Base-by-base conservation (phyloP, 2,329 filamentous ascomycete species). In the Ophiostoma sp. region DNA sequence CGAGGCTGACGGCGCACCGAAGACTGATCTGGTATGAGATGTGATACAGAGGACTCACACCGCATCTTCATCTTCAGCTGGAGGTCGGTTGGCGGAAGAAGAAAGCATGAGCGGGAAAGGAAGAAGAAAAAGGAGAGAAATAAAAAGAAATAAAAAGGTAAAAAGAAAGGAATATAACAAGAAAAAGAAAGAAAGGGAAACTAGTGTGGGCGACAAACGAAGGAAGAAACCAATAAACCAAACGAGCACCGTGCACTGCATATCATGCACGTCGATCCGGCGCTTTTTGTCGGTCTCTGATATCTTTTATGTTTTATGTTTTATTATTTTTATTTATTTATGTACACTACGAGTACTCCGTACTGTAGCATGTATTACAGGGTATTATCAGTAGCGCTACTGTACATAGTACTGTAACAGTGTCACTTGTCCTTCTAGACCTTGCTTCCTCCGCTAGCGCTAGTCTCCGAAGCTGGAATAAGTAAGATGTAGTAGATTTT, bases 141-240 rank as follows among this genome's bases (percentile, higher is more conserved):
- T 20, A 48, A 57, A 57, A 57, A 23, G 20, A 54, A 48, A 48
- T n/a, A 48, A 48, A 52, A 57, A 57, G n/a, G 6, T 27, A 57
- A 13, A 27, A 10, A 41, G 15, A 36, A 39, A 62, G 33, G 31
- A 41, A 35, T 23, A 96, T 23, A 96, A 97, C 89, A 94, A 97
- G 78, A 94, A 98, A 83, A 97, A 97, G 85, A 91, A 90, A 27
- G n/a, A 17, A 65, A 52, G n/a, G n/a, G n/a, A 66, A 11, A 67
- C 27, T 31, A 31, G 27, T 31, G 27, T 31, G 27, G 3, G 27
- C 27, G 27, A 67, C 27, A 60, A 39, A 69, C 54, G 44, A 62
- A 67, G 39, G 15, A 67, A 39, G n/a, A 62, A 70, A 67, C 10
- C 41, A 48, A 33, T 10, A 54, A 11, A 67, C 35, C 60, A 66